Conservation (phyloP, 768 basidiomycete genomes). For the Imleria badia region DNA sequence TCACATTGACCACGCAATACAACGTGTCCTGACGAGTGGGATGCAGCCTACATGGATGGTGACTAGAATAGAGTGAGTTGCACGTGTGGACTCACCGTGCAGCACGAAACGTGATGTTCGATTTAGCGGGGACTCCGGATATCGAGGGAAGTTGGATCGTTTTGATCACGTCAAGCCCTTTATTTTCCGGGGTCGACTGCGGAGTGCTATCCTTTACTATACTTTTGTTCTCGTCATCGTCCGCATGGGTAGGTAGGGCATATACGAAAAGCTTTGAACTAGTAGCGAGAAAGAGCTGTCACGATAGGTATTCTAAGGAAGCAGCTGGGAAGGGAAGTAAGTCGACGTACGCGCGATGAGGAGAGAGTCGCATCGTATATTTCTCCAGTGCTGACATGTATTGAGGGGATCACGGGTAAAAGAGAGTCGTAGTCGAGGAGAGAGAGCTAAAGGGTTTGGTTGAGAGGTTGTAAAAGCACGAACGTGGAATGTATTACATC, state of each 20-base stretch:
- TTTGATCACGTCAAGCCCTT: conserved; percentile 43
- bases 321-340: not conserved
- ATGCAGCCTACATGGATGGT: conserved; percentile 48
- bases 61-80: conserved; percentile 4
- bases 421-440: conserved; percentile 67
- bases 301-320: not conserved
- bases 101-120: conserved; percentile 56
- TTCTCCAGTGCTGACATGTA: conserved; percentile 65
- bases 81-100: conserved; percentile 43
- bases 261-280: conserved; percentile 67
- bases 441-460: conserved; percentile 45
- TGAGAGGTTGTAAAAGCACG: conserved; percentile 14
- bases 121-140: conserved; percentile 43
- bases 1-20: conserved; percentile 73
- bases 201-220: conserved; percentile 26
- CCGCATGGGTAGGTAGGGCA: conserved; percentile 41
- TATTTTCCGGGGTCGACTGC: conserved; percentile 22
- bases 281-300: conserved; percentile 65
- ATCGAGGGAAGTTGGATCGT: conserved; percentile 55
- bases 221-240: not conserved
- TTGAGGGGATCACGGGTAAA: conserved; percentile 43
- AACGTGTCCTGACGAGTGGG: conserved; percentile 50
- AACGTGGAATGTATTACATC: conserved; percentile 47
- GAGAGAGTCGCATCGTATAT: conserved; percentile 88
- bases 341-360: conserved; percentile 49